Base-by-base conservation (phyloP, 768 basidiomycete species). In the Lactarius deliciosus region DNA sequence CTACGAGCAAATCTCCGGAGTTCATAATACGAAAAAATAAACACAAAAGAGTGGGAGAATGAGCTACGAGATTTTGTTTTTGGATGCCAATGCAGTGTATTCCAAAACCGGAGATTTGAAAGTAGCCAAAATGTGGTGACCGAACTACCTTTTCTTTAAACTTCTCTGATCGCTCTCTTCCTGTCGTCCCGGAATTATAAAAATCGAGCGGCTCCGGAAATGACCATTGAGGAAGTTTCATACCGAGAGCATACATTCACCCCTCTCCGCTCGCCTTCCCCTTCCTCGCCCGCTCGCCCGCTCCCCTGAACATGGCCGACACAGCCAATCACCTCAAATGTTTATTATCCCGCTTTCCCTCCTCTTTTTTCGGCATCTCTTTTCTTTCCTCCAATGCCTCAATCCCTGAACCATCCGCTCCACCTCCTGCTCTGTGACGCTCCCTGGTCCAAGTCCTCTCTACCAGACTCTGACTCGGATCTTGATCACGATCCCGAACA, bases 91-190 rank as follows among this genome's bases (percentile, higher is more conserved):
- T 53, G 50, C 50, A 53, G 50, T 53, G 50, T 53, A 53, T 53
- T 13, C 61, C 65, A 0, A 66, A 63, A 63, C 40, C 22, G 65
- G 65, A 66, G 61, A 66, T 66, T 63, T 63, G 57, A 66, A 66
- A 34, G 65, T 58, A 28, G 65, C 65, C 65, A 61, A n/a, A 18
- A 61, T 54, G 7, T 57, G 65, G 65, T 65, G 4, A 61, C 65
- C 2, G 5, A 32, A 30, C 43, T 65, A 41, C 65, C 65, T 25
- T 61, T 61, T 65, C 38, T 3, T 38, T 38, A 6, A 32, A 13
- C 65, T 65, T 65, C 65, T 65, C 34, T 65, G 65, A 65, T 65
- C 65, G 60, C 65, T 61, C 55, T 57, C 36, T 28, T 18, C 7
- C 7, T 65, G 64, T 65, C 59, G 58, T 53, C 15, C n/a, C 45